These are phyloP conservation scores for Pyricularia sp. DNA, from an alignment of 2,329 filamentous ascomycete species.

Conservation along the genomic window DNA sequence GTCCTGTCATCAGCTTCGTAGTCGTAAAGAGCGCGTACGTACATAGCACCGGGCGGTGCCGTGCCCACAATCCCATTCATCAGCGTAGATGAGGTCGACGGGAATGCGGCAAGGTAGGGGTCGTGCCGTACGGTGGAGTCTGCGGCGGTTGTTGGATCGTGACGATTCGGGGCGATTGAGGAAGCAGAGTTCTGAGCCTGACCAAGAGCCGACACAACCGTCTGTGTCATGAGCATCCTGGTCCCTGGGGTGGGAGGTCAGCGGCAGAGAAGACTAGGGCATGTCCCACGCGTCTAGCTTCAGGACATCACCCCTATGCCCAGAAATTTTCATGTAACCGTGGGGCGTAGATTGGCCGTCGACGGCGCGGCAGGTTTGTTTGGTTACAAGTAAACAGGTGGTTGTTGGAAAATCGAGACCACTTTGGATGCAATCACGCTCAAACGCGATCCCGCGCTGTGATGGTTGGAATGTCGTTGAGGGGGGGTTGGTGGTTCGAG, in stretches of 20 bases:
- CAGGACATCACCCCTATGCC: not conserved
- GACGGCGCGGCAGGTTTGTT: not conserved
- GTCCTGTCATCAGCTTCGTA: conserved; percentile 97
- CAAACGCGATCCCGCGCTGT: not conserved
- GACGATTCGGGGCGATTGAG: conserved; percentile 3
- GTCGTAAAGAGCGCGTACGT: conserved; percentile 91
- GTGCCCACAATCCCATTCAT: conserved; percentile 52
- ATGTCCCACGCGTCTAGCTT: conserved; percentile 2
- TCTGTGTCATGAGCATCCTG: conserved; percentile 43
- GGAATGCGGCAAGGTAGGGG: conserved; percentile 2
- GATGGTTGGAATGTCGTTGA: not conserved
- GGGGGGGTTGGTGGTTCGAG: not conserved
- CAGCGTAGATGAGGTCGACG: conserved; percentile 6
- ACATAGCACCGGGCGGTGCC: conserved; percentile 58
- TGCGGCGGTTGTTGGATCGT: conserved; percentile 5
- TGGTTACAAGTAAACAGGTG: not conserved
- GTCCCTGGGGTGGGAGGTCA: conserved; percentile 12
- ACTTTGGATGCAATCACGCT: not conserved
- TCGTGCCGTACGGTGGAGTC: not conserved
- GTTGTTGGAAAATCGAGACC: not conserved
- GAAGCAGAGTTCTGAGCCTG: conserved; percentile 26
- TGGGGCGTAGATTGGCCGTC: not conserved
- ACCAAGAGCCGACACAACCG: conserved; percentile 29
- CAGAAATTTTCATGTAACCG: not conserved
- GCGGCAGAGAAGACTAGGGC: conserved; percentile 4